Evolutionary conservation across 2,329 filamentous ascomycete genomes (phyloP).

Genomic region (Gaeumannomyces sp.): DNA sequence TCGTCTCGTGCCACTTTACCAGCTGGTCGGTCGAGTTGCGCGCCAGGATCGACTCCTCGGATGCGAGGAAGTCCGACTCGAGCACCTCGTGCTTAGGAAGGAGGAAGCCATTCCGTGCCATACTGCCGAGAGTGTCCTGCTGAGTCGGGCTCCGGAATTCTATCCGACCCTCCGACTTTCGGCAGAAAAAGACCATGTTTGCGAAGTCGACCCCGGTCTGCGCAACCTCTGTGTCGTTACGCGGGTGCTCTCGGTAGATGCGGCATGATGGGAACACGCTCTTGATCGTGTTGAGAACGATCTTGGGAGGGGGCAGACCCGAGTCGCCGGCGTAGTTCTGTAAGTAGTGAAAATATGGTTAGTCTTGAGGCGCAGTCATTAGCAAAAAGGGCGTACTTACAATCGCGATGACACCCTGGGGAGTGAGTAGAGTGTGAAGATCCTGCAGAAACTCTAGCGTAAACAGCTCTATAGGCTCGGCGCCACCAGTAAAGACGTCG

Average conservation of each 20-base stretch:
- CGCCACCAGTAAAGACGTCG: conserved; percentile 95
- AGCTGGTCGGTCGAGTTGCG: conserved; percentile 61
- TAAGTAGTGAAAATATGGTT: not conserved
- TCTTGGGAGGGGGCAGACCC: conserved; percentile 64
- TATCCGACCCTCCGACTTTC: conserved; percentile 49
- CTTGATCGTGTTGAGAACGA: conserved; percentile 77
- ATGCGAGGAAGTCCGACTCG: conserved; percentile 38
- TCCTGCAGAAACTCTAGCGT: conserved; percentile 75
- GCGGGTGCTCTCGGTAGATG: conserved; percentile 74
- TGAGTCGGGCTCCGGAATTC: conserved; percentile 60
- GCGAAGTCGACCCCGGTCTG: conserved; percentile 64
- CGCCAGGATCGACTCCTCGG: conserved; percentile 47
- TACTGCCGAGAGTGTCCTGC: conserved; percentile 66
- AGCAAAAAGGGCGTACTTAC: conserved; percentile 43
- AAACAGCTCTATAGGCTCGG: conserved; percentile 83
- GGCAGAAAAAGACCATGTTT: conserved; percentile 96
- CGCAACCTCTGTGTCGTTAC: conserved; percentile 33
- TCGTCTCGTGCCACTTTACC: conserved; percentile 64
- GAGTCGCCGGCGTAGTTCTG: conserved; percentile 95
- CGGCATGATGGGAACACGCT: conserved; percentile 83
- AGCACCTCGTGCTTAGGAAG: conserved; percentile 66
- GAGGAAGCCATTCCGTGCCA: conserved; percentile 63
- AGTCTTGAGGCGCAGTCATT: not conserved
- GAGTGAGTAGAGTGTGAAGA: conserved; percentile 64
- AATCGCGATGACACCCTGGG: conserved; percentile 80